Evolutionary conservation across 2,329 filamentous ascomycete genomes (phyloP).

Genomic region (Ophiostoma novo-ulmi): DNA sequence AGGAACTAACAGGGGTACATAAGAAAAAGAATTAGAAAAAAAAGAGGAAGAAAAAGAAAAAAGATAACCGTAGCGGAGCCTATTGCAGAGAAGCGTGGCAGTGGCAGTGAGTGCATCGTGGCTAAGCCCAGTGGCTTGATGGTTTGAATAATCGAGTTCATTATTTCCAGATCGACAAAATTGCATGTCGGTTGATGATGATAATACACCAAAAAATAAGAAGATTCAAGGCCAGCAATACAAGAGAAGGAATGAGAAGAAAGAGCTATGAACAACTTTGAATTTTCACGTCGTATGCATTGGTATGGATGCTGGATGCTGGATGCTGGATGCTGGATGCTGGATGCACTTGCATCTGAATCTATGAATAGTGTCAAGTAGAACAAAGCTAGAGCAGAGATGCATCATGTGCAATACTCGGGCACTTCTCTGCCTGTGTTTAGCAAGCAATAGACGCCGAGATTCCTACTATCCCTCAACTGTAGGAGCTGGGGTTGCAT

Average conservation of each 20-base stretch:
- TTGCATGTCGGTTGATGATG: no score
- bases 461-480: not conserved
- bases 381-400: not conserved
- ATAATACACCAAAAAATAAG: no score
- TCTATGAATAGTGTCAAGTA: not conserved
- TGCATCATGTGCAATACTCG: not conserved
- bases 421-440: not conserved
- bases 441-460: not conserved
- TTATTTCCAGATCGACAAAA: not conserved
- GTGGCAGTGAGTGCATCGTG: conserved; percentile 2
- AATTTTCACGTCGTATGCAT: no score
- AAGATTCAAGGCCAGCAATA: no score
- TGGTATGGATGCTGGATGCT: no score
- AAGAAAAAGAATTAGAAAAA: not conserved
- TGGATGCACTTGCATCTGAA: not conserved
- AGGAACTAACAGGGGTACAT: not conserved
- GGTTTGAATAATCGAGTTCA: not conserved
- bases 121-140: not conserved
- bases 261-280: no score
- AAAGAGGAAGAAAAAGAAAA: not conserved
- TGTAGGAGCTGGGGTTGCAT: not conserved
- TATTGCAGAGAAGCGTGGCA: not conserved
- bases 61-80: not conserved
- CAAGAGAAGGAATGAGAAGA: no score
- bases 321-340: no score